Conservation (phyloP, 1,284 basidiomycete species). For the Tilletia caries region DNA sequence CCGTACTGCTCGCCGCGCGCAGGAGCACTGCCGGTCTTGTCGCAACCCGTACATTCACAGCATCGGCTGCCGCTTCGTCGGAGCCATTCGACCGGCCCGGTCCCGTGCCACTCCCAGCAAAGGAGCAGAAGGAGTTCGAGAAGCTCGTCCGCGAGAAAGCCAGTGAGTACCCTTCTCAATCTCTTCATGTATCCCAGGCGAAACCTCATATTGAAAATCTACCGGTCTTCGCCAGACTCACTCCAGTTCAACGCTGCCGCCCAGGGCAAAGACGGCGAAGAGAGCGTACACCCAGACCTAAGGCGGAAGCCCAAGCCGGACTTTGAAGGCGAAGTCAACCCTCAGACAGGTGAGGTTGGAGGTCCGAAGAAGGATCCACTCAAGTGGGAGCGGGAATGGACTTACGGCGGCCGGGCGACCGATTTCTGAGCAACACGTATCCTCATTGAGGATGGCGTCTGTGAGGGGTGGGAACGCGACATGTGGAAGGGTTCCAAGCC, state of each 20-base stretch:
- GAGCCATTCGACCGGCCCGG: conserved; percentile 47
- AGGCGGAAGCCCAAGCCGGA: conserved; percentile 53
- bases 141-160: conserved; percentile 48
- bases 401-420: conserved; percentile 50
- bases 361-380: conserved; percentile 63
- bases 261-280: conserved; percentile 6
- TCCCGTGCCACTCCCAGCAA: conserved; percentile 52
- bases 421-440: conserved; percentile 45
- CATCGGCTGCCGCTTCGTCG: background rate
- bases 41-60: background rate
- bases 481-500: too few species aligned
- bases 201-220: conserved; percentile 1
- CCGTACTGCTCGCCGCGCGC: too few species aligned
- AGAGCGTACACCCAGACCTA: conserved; percentile 53
- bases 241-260: conserved; percentile 19
- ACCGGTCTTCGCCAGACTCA: conserved; percentile 16
- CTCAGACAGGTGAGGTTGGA: conserved; percentile 60
- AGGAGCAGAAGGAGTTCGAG: conserved; percentile 56
- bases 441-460: too few species aligned
- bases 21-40: background rate
- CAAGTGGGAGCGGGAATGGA: conserved; percentile 52
- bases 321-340: conserved; percentile 61
- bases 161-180: conserved; percentile 36
- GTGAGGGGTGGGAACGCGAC: too few species aligned
- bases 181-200: background rate